Evolutionary conservation across 139 green algal species (phyloP), one percentile per base, ranked within the genome.

Genomic region (Parachlorella kessleri): DNA sequence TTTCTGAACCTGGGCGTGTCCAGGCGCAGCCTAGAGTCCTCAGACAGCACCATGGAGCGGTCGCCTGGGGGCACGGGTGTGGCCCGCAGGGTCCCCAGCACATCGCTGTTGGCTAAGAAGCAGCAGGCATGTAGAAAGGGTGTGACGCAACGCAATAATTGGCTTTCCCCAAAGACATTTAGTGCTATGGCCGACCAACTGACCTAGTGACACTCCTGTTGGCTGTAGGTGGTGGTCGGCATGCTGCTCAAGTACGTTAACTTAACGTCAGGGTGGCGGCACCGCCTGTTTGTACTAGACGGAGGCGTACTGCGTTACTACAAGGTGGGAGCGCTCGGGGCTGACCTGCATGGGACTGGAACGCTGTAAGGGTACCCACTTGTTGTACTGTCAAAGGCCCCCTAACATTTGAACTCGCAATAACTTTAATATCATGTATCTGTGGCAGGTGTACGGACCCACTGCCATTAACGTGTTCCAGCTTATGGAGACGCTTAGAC

Each of bases 241-340:
- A 85, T 97, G 23, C 81, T 97, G 28, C 38, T 91, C 39, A 97
- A 97, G 75, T 96, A 91, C 40, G 90, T 96, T 3, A 94, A 94
- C 78, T 69, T 95, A 2, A 85, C 81, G 2, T 82, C 90, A 24
- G 91, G 91, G 3, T 97, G 90, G 90, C 75, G 85, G 42, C 88
- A 88, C n/a, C 81, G 93, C n/a, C 83, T 92, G 26, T 96, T 96
- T 77, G 90, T 97, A 6, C 79, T 96, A 21, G 68, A 92, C 4
- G 63, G 90, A 39, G 90, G 90, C 14, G 87, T 95, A 53, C 77
- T 97, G 41, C 84, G 81, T 0, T 97, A 97, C 73, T 96, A 93
- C 80, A 94, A 95, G 85, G 83, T 93, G 26, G n/a, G n/a, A n/a
- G n/a, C n/a, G n/a, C n/a, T n/a, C n/a, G n/a, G n/a, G n/a, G n/a